phyloP scores from a whole-genome alignment of 2,329 filamentous ascomycete species.

The Dryadomyces quercus-mongolicae region DNA sequence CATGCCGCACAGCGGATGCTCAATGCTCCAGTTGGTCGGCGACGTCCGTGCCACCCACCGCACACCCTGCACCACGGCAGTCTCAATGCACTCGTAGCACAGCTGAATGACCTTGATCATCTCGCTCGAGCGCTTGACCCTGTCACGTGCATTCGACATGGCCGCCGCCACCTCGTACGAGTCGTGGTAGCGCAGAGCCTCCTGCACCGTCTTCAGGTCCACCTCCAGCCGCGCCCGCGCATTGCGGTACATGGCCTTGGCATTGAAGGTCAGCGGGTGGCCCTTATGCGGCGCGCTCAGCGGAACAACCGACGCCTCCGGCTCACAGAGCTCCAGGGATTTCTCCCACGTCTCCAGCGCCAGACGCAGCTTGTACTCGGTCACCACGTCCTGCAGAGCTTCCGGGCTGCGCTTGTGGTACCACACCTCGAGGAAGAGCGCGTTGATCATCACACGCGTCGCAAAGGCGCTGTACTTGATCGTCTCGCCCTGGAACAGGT shows the following conservation, averaged over 20 bases:
- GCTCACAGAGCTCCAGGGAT: constrained; percentile 85
- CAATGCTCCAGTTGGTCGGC: constrained; percentile 97
- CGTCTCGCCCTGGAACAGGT: constrained; percentile 85
- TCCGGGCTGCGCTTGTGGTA: constrained; percentile 98
- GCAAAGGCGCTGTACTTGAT: constrained; percentile 93
- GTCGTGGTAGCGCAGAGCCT: constrained; percentile 92
- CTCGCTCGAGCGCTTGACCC: constrained; percentile 86
- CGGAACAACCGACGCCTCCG: constrained; percentile 76
- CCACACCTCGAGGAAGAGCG: constrained; percentile 96
- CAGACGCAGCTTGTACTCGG: constrained; percentile 92
- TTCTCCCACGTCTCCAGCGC: constrained; percentile 98
- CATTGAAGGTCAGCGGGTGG: constrained; percentile 94
- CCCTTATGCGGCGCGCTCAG: constrained; percentile 91
- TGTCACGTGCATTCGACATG: constrained; percentile 89
- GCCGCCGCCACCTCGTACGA: constrained; percentile 93
- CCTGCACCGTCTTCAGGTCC: constrained; percentile 89
- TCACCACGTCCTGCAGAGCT: constrained; percentile 90
- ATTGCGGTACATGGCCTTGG: constrained; percentile 93
- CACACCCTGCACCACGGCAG: constrained; percentile 84
- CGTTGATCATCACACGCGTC: constrained; percentile 97
- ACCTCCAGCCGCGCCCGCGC: constrained; percentile 86
- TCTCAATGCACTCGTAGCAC: constrained; percentile 96
- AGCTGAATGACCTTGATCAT: constrained; percentile 99
- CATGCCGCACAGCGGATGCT: constrained; percentile 91
- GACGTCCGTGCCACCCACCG: constrained; percentile 97